Conservation (phyloP, 2,329 filamentous ascomycete species). For the Sphaerulina populicola region DNA sequence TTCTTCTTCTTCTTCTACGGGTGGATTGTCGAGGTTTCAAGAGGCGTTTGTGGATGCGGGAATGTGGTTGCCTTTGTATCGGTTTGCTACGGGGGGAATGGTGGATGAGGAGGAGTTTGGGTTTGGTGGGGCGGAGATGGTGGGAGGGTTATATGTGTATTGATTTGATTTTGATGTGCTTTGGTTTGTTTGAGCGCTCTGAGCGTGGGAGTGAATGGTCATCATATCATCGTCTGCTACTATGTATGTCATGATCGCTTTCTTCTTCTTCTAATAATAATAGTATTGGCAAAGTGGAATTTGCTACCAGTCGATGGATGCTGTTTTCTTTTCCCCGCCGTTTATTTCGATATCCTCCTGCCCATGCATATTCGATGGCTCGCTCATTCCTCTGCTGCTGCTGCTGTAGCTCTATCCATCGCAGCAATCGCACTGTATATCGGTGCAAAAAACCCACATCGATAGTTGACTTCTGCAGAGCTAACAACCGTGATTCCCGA, state of each 20-base stretch:
- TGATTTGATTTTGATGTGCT: background rate
- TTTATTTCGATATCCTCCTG: background rate
- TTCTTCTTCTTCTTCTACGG: too few relatives aligned
- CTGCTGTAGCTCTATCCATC: background rate
- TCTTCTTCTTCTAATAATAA: background rate
- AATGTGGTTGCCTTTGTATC: conserved; percentile 8
- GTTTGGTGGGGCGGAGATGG: background rate
- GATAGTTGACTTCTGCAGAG: conserved; percentile 24
- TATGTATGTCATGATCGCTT: background rate
- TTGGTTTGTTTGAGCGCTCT: too few relatives aligned
- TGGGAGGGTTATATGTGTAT: background rate
- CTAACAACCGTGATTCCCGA: conserved; percentile 29
- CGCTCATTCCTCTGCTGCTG: background rate
- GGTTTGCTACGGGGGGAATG: conserved; percentile 11
- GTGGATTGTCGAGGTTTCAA: background rate
- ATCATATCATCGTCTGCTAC: background rate
- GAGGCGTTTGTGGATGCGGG: conserved; percentile 6
- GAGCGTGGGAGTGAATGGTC: too few relatives aligned
- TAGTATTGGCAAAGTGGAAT: background rate
- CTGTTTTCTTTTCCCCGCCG: too few relatives aligned
- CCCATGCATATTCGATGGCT: background rate
- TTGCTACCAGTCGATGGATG: background rate
- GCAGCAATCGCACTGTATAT: conserved; percentile 16
- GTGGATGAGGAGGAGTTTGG: conserved; percentile 11
- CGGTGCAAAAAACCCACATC: conserved; percentile 24